A percentile compares a stretch with the other conserved stretches of the same genome.
phyloP scores from a whole-genome alignment of 345 rosid species.

The Capsella bursapastoris region DNA sequence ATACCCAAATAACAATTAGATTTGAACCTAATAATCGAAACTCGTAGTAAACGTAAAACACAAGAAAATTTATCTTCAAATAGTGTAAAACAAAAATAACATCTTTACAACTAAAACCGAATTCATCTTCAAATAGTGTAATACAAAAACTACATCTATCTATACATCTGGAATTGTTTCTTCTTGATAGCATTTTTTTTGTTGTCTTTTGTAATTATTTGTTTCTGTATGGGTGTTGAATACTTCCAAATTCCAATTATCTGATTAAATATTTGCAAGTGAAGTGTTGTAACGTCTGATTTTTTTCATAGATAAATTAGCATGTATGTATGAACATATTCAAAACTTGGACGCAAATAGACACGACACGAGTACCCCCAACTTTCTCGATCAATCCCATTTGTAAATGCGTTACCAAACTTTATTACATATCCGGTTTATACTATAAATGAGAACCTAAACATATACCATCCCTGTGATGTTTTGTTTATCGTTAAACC shows the following conservation, averaged over 20 bases:
- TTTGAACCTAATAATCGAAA: no score
- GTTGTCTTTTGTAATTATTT: neutral
- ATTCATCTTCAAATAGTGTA: no score
- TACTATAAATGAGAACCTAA: neutral
- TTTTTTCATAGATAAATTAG: conserved; percentile 3
- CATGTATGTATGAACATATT: neutral
- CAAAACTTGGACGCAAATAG: neutral
- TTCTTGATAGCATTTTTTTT: neutral
- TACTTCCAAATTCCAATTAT: neutral
- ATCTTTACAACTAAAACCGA: no score
- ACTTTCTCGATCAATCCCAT: conserved; percentile 3
- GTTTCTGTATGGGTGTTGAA: conserved; percentile 1
- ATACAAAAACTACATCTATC: no score
- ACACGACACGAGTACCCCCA: conserved; percentile 24
- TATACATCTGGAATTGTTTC: neutral
- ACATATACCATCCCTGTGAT: conserved; percentile 3
- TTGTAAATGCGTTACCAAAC: conserved; percentile 35
- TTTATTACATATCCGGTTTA: neutral
- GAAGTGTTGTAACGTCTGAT: conserved; percentile 21
- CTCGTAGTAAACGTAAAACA: neutral
- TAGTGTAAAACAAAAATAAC: no score
- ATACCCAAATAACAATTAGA: no score
- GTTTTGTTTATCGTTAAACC: neutral
- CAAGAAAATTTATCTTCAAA: neutral
- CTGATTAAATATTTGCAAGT: neutral